Evolutionary conservation across 768 basidiomycete genomes (phyloP), one percentile per base, ranked within the genome.

Genomic region (Imleria badia): DNA sequence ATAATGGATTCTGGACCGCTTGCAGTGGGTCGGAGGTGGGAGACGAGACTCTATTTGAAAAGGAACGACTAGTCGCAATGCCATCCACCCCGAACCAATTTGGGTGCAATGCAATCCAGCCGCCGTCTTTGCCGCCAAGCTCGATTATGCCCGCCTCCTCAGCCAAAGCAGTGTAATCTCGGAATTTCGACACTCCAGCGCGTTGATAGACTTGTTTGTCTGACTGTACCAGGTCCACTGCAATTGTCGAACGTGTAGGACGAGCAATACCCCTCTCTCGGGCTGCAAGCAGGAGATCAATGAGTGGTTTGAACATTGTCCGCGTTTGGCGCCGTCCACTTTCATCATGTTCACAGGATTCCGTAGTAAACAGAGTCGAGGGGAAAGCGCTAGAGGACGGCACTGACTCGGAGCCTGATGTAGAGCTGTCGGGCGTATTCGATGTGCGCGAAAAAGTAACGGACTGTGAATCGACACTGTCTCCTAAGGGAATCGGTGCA

Each of bases 181-280:
- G 56, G 51, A 73, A 72, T 34, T 12, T 64, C 0, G 39, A 52
- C 51, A 61, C 70, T 5, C 73, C 73, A 0, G 44, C 66, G 14
- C 60, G 66, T 41, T 40, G 39, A 50, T 73, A 72, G 29, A 59
- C 40, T 23, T 57, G 42, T 17, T 65, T 65, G 42, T 75, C 71
- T 20, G 17, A 30, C 29, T 62, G 45, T n/a, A 60, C 8, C 2
- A 83, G 64, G 14, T 71, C 69, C 14, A 60, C 0, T 6, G 74
- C 76, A 19, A 83, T 54, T 1, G 9, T 54, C 15, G 78, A 75
- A n/a, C 79, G 76, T 5, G 70, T 64, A 13, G 79, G 72, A 17
- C 61, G 71, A 26, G 36, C 0, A 26, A 65, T 52, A 5, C 78
- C 78, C 6, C 66, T 69, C 15, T 57, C 55, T 31, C 60, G 66